Evolutionary conservation across 1,139 yeast species (phyloP).

Genomic region (Sugiyamaella sp.): DNA sequence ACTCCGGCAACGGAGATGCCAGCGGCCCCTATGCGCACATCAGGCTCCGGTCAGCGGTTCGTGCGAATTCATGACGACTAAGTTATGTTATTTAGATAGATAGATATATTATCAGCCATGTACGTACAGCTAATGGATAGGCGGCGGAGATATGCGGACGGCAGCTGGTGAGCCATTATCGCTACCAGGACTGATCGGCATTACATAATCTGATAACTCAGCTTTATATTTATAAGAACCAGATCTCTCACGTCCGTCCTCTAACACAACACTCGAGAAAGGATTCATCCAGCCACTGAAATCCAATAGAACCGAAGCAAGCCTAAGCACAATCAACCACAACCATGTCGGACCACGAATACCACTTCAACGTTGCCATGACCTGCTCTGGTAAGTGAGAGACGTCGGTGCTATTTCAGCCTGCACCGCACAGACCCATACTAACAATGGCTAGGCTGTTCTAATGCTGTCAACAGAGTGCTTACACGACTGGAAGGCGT

Average conservation of each 20-base stretch:
- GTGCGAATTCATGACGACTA: no score
- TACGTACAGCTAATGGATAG: no score
- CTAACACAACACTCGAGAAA: background rate
- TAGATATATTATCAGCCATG: no score
- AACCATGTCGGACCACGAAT: slow-evolving; percentile 56
- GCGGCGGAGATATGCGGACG: no score
- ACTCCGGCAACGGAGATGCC: no score
- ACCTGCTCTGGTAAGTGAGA: slow-evolving; percentile 59
- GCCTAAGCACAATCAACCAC: no score
- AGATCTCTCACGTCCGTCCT: background rate
- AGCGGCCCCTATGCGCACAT: no score
- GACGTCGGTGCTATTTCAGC: background rate
- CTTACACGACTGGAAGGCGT: slow-evolving; percentile 76
- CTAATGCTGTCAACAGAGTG: slow-evolving; percentile 82
- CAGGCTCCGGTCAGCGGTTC: no score
- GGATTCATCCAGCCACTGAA: no score
- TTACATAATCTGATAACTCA: slow-evolving; percentile 8
- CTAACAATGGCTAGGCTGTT: slow-evolving; percentile 58
- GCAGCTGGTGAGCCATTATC: background rate
- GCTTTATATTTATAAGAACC: background rate
- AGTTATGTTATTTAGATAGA: no score
- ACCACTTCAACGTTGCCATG: slow-evolving; percentile 80
- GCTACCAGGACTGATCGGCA: background rate
- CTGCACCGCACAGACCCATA: background rate
- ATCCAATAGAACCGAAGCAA: no score